Evolutionary conservation across 441 rosid species (phyloP).

Genomic region (Gossypium gossypioides): DNA sequence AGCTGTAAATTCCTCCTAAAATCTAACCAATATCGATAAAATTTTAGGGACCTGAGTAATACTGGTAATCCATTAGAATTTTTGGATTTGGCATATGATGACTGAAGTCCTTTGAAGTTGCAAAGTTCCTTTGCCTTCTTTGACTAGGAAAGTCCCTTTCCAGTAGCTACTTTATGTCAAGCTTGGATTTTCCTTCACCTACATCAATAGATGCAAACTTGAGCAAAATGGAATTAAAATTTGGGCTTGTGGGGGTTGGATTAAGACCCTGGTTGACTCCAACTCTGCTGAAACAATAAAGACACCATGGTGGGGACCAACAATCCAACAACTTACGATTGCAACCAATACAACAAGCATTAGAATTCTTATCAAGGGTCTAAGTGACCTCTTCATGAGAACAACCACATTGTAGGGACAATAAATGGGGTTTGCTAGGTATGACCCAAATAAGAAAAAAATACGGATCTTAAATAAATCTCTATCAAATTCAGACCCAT

Average conservation of each 20-base stretch:
- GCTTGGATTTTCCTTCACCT: too few relatives aligned
- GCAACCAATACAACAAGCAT: slow-evolving; percentile 43
- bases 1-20: slow-evolving; percentile 48
- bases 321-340: slow-evolving; percentile 43
- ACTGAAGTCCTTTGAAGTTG: slow-evolving; percentile 32
- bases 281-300: slow-evolving; percentile 28
- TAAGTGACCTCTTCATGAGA: slow-evolving; percentile 66
- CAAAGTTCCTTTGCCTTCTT: background rate
- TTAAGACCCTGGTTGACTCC: slow-evolving; percentile 11
- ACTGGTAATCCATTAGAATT: slow-evolving; percentile 25
- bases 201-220: background rate
- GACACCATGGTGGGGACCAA: slow-evolving; percentile 29
- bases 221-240: slow-evolving; percentile 55
- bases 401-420: slow-evolving; percentile 3
- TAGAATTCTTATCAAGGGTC: slow-evolving; percentile 50
- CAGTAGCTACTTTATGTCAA: too few relatives aligned
- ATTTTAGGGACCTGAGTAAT: slow-evolving; percentile 46
- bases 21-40: slow-evolving; percentile 59
- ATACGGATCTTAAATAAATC: slow-evolving; percentile 13
- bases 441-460: slow-evolving; percentile 9
- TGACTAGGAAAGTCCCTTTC: too few relatives aligned
- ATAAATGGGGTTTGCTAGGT: slow-evolving; percentile 21
- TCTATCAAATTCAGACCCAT: too few relatives aligned
- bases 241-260: slow-evolving; percentile 12
- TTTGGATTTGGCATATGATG: slow-evolving; percentile 23